Evolutionary conservation across 805 yeast genomes (phyloP).

Genomic region (Myxozyma nipponensis): DNA sequence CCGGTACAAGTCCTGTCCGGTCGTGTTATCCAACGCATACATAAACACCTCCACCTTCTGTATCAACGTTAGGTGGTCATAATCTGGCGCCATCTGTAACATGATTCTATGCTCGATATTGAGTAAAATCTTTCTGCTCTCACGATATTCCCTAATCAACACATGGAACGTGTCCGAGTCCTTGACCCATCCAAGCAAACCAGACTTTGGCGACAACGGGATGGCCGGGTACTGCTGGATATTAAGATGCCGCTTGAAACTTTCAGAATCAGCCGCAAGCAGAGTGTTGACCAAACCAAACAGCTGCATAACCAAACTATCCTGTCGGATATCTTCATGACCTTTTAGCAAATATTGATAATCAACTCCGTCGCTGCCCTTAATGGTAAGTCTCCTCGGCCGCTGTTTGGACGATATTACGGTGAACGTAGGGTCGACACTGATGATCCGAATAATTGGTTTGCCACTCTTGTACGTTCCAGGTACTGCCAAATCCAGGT

Average conservation of each 20-base stretch:
- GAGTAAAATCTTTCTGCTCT: constrained; percentile 78
- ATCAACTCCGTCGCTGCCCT: constrained; percentile 89
- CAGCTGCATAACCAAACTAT: constrained; percentile 94
- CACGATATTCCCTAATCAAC: constrained; percentile 86
- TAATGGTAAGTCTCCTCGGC: constrained; percentile 76
- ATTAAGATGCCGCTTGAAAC: constrained; percentile 91
- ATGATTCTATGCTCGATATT: constrained; percentile 93
- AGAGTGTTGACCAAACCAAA: constrained; percentile 93
- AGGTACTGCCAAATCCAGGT: constrained; percentile 85
- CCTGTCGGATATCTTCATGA: constrained; percentile 97
- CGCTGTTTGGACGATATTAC: constrained; percentile 94
- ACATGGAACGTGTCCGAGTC: constrained; percentile 96
- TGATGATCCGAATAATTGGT: constrained; percentile 65
- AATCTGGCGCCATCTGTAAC: constrained; percentile 97
- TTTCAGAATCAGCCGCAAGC: constrained; percentile 84
- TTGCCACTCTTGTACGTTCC: constrained; percentile 88
- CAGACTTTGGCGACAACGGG: constrained; percentile 96
- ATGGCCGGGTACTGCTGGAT: constrained; percentile 90
- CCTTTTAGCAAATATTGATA: constrained; percentile 84
- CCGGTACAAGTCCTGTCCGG: constrained; percentile 93
- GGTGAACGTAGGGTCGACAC: constrained; percentile 76
- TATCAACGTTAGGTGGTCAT: constrained; percentile 78
- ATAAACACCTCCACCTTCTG: constrained; percentile 97
- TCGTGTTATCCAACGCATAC: constrained; percentile 88
- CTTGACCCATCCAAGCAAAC: constrained; percentile 94